phyloP scores from a whole-genome alignment of 306 rosid species.

The Potentilla sterilis region DNA sequence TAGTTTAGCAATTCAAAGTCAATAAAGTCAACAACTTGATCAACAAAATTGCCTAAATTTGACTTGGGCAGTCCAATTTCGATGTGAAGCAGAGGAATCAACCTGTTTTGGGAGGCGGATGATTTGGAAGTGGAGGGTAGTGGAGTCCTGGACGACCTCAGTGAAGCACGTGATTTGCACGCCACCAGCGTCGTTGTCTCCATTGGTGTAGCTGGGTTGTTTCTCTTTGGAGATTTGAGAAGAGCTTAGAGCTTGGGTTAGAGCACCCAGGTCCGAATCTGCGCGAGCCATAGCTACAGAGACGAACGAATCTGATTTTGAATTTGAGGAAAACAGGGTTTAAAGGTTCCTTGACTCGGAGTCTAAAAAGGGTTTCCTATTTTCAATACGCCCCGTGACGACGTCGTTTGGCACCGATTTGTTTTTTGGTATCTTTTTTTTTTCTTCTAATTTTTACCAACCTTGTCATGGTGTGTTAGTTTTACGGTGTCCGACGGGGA shows the following conservation, averaged over 20 bases:
- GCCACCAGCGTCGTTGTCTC: slow-evolving; percentile 21
- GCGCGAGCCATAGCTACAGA: neutral
- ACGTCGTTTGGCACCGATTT: neutral
- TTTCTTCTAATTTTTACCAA: too few relatives aligned
- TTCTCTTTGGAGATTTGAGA: slow-evolving; percentile 23
- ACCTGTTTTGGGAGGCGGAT: slow-evolving; percentile 78
- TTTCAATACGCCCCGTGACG: neutral
- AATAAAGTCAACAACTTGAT: neutral
- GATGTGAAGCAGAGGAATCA: neutral
- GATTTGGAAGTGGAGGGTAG: slow-evolving; percentile 70
- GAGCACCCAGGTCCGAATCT: slow-evolving; percentile 17
- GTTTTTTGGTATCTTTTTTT: too few relatives aligned
- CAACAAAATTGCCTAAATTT: neutral
- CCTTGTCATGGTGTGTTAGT: too few relatives aligned
- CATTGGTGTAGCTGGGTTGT: slow-evolving; percentile 8
- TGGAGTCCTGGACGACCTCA: slow-evolving; percentile 57
- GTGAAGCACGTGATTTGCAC: slow-evolving; percentile 59
- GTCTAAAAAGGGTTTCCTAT: neutral
- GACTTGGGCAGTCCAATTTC: neutral
- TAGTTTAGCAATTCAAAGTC: neutral
- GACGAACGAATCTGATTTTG: neutral
- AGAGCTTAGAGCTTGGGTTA: slow-evolving; percentile 16
- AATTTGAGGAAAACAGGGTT: neutral
- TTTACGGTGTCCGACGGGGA: too few relatives aligned
- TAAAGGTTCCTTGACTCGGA: too few relatives aligned